Evolutionary conservation across 1,284 basidiomycete genomes (phyloP), one percentile per base, ranked within the genome.

Genomic region (Ganoderma boninense): DNA sequence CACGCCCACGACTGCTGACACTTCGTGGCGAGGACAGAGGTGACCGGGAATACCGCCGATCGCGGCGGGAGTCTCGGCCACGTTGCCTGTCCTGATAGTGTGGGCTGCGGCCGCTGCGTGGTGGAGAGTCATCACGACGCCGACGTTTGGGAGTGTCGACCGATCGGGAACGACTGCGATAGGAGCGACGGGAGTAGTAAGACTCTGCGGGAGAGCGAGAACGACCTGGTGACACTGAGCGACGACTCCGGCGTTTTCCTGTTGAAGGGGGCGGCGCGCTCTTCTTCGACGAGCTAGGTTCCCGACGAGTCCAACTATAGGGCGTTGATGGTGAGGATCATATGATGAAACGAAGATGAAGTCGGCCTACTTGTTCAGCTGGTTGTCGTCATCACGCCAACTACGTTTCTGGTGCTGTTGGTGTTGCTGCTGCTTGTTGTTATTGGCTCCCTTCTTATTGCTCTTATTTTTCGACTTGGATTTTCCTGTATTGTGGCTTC

Each of bases 351-450:
- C 29, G n/a, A n/a, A n/a, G 29, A 6, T 18, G 4, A 65, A 26
- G 43, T 16, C 14, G 52, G 79, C 87, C 46, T 77, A 94, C 92
- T 94, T 94, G 80, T 94, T 94, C 71, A 90, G 79, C 74, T 86
- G 87, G 26, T 86, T 85, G 69, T 92, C 91, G 68, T 92, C 90
- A 60, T 84, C 84, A 64, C 87, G 84, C 87, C 90, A 89, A 74
- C 91, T 91, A 64, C 90, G 85, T 65, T 78, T 79, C 70, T 79
- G 78, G 62, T 82, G 67, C 35, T 65, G 64, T 38, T 82, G 67
- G 18, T 65, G 54, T 38, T 81, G 69, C 82, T 82, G 67, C 84
- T 80, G 69, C 78, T 82, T 59, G 78, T 80, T 70, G 82, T 64
- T 84, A 70, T 81, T 83, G 64, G 81, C 77, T 38, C 74, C 71